Conservation (phyloP, 257 asterid genomes). For the Solanum medicagineum region DNA sequence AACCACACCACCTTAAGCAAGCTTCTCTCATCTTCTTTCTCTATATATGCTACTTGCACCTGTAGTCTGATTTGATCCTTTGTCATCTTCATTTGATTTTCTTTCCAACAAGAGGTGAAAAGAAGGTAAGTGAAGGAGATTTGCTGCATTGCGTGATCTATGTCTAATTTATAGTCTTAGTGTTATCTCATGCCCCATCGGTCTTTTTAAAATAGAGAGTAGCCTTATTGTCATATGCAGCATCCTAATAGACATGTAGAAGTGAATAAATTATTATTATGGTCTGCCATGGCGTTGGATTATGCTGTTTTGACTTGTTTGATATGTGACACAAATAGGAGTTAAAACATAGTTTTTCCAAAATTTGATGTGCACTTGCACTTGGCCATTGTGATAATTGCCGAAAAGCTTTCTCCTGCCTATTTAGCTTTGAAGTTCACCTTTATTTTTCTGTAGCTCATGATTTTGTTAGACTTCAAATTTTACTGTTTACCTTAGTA, state of each 20-base stretch:
- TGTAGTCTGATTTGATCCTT: not conserved
- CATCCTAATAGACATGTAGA: not conserved
- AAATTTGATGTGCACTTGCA: not conserved
- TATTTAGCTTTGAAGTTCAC: not conserved
- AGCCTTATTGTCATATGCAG: not conserved
- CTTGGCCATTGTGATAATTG: not conserved
- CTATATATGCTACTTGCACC: not conserved
- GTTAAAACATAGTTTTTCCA: not conserved
- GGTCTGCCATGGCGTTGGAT: not conserved
- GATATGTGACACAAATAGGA: not conserved
- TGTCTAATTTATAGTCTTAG: not conserved
- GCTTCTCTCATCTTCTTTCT: not conserved
- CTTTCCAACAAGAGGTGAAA: not conserved
- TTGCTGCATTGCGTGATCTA: not conserved
- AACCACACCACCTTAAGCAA: not conserved
- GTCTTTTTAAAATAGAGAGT: not conserved
- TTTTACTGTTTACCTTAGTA: not conserved
- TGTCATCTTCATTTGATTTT: not conserved
- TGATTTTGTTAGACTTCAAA: not conserved
- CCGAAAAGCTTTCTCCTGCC: not conserved
- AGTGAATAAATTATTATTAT: not conserved
- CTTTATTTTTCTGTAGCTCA: not conserved
- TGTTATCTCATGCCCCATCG: not conserved
- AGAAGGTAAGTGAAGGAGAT: not conserved
- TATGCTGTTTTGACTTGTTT: not conserved